Evolutionary conservation across 805 yeast species (phyloP).

Genomic region (Zygosaccharomyces siamensis): DNA sequence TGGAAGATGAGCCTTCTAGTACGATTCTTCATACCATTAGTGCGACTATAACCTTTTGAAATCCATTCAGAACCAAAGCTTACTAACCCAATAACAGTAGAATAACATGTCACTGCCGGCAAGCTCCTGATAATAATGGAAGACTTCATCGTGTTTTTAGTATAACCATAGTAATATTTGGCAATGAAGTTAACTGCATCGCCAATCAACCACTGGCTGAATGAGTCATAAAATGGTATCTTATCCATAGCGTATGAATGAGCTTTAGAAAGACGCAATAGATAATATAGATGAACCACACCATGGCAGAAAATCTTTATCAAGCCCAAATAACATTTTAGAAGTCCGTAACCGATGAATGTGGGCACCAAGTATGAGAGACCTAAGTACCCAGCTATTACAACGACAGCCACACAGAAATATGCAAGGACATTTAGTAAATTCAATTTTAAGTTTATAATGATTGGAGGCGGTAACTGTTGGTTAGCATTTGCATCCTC

Average conservation of each 20-base stretch:
- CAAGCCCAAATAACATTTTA: conserved; percentile 18
- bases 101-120: conserved; percentile 29
- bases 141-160: conserved; percentile 16
- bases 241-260: conserved; percentile 6
- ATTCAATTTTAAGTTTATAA: conserved; percentile 26
- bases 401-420: conserved; percentile 27
- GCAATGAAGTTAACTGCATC: conserved; percentile 10
- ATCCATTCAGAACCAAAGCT: conserved; percentile 25
- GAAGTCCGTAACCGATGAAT: conserved; percentile 37
- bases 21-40: conserved; percentile 29
- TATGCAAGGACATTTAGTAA: conserved; percentile 23
- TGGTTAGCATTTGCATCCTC: conserved; percentile 14
- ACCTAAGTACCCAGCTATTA: conserved; percentile 37
- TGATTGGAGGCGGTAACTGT: conserved; percentile 26
- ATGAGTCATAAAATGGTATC: conserved; percentile 4
- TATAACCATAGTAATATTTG: conserved; percentile 20
- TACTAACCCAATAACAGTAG: conserved; percentile 23
- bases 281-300: conserved; percentile 8
- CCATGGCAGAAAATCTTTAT: conserved; percentile 15
- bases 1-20: conserved; percentile 48
- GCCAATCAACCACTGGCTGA: conserved; percentile 16
- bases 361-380: conserved; percentile 47
- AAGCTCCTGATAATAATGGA: conserved; percentile 26
- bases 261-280: conserved; percentile 8
- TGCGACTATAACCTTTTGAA: conserved; percentile 26